These are phyloP conservation scores for Russula lepida DNA, from an alignment of 768 basidiomycete genomes.

Conservation along the genomic window DNA sequence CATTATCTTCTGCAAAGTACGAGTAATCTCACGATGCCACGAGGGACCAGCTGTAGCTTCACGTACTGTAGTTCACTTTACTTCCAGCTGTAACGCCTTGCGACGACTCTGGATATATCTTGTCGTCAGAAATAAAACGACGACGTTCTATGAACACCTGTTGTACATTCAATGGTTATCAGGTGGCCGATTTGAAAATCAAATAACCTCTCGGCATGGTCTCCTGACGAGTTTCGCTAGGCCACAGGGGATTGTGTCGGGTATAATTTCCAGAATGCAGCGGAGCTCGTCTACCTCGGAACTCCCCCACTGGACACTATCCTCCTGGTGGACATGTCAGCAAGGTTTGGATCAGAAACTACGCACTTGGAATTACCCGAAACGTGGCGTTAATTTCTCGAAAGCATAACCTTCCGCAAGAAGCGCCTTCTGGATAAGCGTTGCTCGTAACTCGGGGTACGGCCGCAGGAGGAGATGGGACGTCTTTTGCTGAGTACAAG, in stretches of 20 bases:
- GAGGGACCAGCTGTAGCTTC: neutral
- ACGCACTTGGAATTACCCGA: neutral
- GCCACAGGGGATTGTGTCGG: conserved; percentile 17
- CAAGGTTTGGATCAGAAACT: neutral
- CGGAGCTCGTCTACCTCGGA: conserved; percentile 10
- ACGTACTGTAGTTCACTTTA: neutral
- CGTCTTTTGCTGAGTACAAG: neutral
- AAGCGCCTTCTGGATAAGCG: neutral
- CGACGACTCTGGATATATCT: conserved; percentile 1
- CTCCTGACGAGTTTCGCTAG: conserved; percentile 16
- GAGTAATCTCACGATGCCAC: neutral
- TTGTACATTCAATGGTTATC: neutral
- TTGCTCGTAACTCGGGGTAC: conserved; percentile 7
- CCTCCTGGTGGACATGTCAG: neutral
- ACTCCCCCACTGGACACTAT: conserved; percentile 4
- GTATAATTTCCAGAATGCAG: conserved; percentile 16
- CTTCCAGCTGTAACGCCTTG: neutral
- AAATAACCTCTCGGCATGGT: conserved; percentile 14
- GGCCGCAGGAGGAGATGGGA: neutral
- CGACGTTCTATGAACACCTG: conserved; percentile 12
- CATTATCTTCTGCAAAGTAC: neutral
- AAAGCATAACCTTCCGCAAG: conserved; percentile 6
- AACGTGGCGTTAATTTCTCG: neutral
- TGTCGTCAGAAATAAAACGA: conserved; percentile 8
- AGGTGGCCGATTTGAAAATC: neutral